Base-by-base conservation (phyloP, 2,329 filamentous ascomycete genomes). In the Aureobasidium zeae region DNA sequence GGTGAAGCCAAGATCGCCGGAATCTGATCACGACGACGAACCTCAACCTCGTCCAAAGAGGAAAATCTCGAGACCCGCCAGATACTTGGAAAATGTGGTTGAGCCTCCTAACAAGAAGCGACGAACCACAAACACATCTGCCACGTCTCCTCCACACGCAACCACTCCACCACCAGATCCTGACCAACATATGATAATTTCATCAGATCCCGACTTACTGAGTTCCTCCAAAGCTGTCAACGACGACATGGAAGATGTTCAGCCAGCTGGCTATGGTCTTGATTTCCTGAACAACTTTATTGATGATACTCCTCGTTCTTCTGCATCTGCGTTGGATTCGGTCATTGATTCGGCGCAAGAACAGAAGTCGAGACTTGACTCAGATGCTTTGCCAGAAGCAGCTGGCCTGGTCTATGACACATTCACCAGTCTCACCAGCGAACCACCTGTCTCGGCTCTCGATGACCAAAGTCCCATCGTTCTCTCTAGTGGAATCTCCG, bases 221-320 rank as follows among this genome's bases (percentile, higher is more conserved):
- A 32, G 25, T 7, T 41, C 28, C 17, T 13, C 28, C 2, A 7
- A 25, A 12, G 26, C 11, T 25, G 19, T 32, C 28, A 28, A 32
- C 32, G 19, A 4, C 20, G 47, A 53, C 28, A 36, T 50, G 29
- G 41, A 44, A 3, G 47, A 35, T 10, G 41, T 15, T 12, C 30
- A 42, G 11, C 29, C 51, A 25, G 47, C 42, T 10, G 47, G 45
- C 9, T 51, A 53, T 29, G 54, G 57, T 46, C 56, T 53, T 16
- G 55, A 57, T 26, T 59, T 62, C 39, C 49, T 57, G 49, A 52
- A 44, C 7, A 60, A 57, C 46, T 62, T 60, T 44, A 52, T 60
- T 44, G 47, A 52, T 12, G 57, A 44, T 13, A 31, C 41, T 28
- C 39, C 30, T 31, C 37, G 37, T 25, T 41, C 37, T 24, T 41